Evolutionary conservation across 164 flowering plant genomes (phyloP).

Genomic region (Tetracentron sinense): DNA sequence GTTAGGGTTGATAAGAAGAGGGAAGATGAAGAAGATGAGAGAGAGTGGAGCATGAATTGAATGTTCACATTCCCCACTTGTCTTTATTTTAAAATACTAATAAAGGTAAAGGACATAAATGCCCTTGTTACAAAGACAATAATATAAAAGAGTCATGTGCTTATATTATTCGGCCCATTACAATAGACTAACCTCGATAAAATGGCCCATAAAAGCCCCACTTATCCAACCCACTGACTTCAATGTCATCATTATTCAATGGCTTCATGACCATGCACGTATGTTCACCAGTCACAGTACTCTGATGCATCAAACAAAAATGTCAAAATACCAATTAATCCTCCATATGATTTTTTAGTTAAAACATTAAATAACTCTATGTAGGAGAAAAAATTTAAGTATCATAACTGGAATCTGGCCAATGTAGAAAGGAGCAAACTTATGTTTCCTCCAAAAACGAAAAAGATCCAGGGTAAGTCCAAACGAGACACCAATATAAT

Average conservation of each 20-base stretch:
- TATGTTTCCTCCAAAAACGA: constrained; percentile 86
- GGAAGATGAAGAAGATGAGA: too few relatives aligned
- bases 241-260: constrained; percentile 71
- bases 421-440: constrained; percentile 89
- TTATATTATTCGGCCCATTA: too few relatives aligned
- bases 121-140: too few relatives aligned
- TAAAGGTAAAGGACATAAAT: too few relatives aligned
- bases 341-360: neutral
- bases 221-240: constrained; percentile 45
- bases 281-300: constrained; percentile 88
- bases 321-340: constrained; percentile 7
- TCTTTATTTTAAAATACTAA: too few relatives aligned
- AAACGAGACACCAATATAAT: constrained; percentile 93
- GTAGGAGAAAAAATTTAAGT: constrained; percentile 1
- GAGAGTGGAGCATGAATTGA: too few relatives aligned
- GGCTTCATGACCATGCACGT: constrained; percentile 91
- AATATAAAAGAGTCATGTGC: too few relatives aligned
- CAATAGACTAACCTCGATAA: constrained; percentile 58
- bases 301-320: constrained; percentile 41
- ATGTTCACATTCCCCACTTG: too few relatives aligned
- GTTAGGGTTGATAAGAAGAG: too few relatives aligned
- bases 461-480: constrained; percentile 90
- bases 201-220: constrained; percentile 76
- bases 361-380: constrained; percentile 2
- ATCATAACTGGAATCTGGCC: constrained; percentile 68